Evolutionary conservation across 139 green algal genomes (phyloP), one percentile per base, ranked within the genome.

Genomic region (Monoraphidium neglectum): DNA sequence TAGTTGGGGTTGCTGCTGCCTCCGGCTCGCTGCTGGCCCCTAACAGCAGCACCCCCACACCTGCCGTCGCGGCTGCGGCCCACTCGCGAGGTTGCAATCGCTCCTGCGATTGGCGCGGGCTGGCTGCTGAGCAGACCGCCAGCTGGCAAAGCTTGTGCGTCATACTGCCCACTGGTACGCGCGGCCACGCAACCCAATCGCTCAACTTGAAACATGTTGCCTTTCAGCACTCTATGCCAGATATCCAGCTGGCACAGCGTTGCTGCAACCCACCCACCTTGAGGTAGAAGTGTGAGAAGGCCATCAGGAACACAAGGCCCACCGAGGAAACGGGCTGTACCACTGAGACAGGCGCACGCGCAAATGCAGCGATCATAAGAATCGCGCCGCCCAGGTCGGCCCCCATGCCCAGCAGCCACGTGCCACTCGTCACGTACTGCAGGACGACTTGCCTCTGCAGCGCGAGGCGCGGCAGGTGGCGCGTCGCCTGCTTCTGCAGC

Each of bases 401-500:
- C 0, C 80, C 77, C 43, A 96, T 82, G 12, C 94, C 94, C 0
- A 70, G 28, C 23, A 95, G 32, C 91, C 92, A 98, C 35, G 83
- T 83, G 15, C 71, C 73, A 38, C 51, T 84, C 10, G 73, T 24
- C 15, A 91, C 28, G 76, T 95, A 97, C 51, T 90, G 78, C 13
- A 47, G 37, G 23, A 95, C 26, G 15, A 94, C 87, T 62, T 79
- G 61, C 1, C 30, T 72, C 24, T 46, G 53, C 5, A 36, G 83
- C 12, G 90, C 57, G 43, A 96, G 83, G 28, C 79, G 77, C 1
- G 91, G 90, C 38, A 96, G 81, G 43, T 71, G 26, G 3, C 70
- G 65, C 0, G 91, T 93, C 16, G 87, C 90, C n/a, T 89, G 75
- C 79, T 95, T 96, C 60, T 96, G 91, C 72, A 96, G 75, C 13